Evolutionary conservation across 306 rosid species (phyloP), one percentile per base, ranked within the genome.

Genomic region (Pyrus communis): DNA sequence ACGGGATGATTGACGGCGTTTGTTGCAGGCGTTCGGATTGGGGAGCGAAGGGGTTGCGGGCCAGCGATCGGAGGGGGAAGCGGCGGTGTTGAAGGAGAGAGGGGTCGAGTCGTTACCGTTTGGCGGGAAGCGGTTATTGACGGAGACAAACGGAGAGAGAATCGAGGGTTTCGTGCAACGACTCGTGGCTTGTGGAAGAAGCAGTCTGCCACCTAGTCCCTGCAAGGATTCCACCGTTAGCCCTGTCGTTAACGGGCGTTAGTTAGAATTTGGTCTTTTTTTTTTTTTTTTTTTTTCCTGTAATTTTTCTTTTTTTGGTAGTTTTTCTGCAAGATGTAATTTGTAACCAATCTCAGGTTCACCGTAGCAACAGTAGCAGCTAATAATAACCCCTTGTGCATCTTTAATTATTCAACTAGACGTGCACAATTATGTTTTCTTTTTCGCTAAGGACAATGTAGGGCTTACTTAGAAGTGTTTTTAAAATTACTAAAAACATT

Each of bases 91-190:
- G 83, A 84, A 81, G 57, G 97, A 92, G 75, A 87, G 86, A 72
- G 92, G 93, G 1, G 83, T 91, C 19, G 97, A 95, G 80, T 88
- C 99, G 87, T 84, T 92, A 67, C 93, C 99, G 74, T 95, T 92
- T 92, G 99, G 99, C 87, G 97, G 99, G 89, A 95, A 95, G 79
- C 96, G 97, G 88, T 92, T 95, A 81, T 84, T 95, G 82, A 88
- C 88, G 87, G 99, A 89, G 84, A 92, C 92, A 40, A 95, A 95
- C 93, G 99, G 96, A 19, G 83, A 88, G 76, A 89, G 97, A 83
- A 95, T 95, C 73, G 92, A 88, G 59, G 68, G 82, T 76, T 95
- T 95, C 75, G 97, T 84, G 70, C 91, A 84, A 66, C 92, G 90
- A 66, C 91, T 95, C 33, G 88, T 92, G 67, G 89, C 92, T 30